Evolutionary conservation across 2,329 filamentous ascomycete genomes (phyloP).

Genomic region (Sclerotinia subarctica): DNA sequence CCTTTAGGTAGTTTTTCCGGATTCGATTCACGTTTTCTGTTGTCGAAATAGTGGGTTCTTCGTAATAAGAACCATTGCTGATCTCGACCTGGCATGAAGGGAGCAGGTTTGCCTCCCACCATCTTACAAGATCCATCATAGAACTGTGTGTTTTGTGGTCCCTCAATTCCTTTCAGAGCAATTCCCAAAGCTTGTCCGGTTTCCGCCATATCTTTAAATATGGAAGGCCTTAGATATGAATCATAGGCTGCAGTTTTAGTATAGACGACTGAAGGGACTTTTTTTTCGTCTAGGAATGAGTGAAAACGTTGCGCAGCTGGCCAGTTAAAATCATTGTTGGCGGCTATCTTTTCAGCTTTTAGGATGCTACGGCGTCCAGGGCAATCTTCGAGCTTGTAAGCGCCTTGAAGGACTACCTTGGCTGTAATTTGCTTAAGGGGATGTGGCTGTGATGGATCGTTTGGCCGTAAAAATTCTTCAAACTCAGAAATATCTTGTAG

Average conservation of each 20-base stretch:
- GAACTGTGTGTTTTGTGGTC: slow-evolving; percentile 30
- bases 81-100: slow-evolving; percentile 10
- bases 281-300: slow-evolving; percentile 24
- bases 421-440: slow-evolving; percentile 15
- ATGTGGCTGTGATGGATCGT: background rate
- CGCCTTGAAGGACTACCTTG: slow-evolving; percentile 32
- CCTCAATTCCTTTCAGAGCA: slow-evolving; percentile 30
- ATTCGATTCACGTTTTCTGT: slow-evolving; percentile 9
- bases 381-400: background rate
- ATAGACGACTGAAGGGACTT: slow-evolving; percentile 29
- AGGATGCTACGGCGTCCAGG: background rate
- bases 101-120: background rate
- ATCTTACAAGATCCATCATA: slow-evolving; percentile 27
- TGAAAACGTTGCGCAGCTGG: slow-evolving; percentile 28
- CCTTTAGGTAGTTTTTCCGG: slow-evolving; percentile 22
- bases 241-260: slow-evolving; percentile 32
- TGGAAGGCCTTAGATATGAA: slow-evolving; percentile 24
- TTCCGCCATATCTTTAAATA: slow-evolving; percentile 27
- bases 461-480: background rate
- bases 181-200: slow-evolving; percentile 29
- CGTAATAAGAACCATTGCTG: slow-evolving; percentile 31
- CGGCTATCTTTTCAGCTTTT: background rate
- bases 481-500: slow-evolving; percentile 32
- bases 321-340: slow-evolving; percentile 34
- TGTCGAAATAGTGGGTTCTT: slow-evolving; percentile 29